A percentile compares a stretch with the other conserved stretches of the same genome.
Conservation (phyloP, 1,139 yeast genomes). For the Schwanniomyces etchellsii region DNA sequence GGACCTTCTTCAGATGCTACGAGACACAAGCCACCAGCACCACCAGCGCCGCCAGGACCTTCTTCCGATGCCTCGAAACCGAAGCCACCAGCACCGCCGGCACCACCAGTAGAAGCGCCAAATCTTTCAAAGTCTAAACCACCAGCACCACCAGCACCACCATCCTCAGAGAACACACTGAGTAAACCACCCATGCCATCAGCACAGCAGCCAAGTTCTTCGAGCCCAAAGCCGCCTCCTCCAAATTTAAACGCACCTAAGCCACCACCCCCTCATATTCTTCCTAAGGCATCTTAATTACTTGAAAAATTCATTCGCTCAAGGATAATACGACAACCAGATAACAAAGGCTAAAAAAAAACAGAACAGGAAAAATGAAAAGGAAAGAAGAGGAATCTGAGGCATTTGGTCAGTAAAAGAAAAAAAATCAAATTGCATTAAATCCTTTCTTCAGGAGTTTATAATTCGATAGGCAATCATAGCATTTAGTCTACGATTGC, state of each 20-base stretch:
- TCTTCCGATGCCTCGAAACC: conserved; percentile 11
- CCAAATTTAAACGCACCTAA: not conserved
- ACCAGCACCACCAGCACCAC: conserved; percentile 15
- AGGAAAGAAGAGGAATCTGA: too few relatives aligned
- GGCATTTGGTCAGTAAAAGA: too few relatives aligned
- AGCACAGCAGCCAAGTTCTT: conserved; percentile 41
- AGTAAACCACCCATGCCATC: conserved; percentile 3
- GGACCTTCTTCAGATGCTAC: conserved; percentile 12
- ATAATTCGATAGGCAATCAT: too few relatives aligned
- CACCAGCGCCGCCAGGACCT: conserved; percentile 10
- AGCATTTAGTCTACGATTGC: too few relatives aligned
- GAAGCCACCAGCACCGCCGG: conserved; percentile 14
- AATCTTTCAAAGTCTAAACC: conserved; percentile 19
- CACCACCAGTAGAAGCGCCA: conserved; percentile 15
- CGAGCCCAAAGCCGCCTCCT: too few relatives aligned
- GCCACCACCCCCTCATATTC: conserved; percentile 7
- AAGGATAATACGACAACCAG: not conserved
- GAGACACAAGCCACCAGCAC: conserved; percentile 15
- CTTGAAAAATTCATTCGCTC: too few relatives aligned
- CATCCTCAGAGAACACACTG: conserved; percentile 17
- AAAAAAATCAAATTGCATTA: too few relatives aligned
- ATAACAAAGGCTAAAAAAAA: not conserved
- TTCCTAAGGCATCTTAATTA: conserved; percentile 4
- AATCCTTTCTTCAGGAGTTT: too few relatives aligned
- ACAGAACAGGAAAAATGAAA: conserved; percentile 4